Conservation (phyloP, 129 eudicot genomes). For the Rutidosis leptorrhynchoides region DNA sequence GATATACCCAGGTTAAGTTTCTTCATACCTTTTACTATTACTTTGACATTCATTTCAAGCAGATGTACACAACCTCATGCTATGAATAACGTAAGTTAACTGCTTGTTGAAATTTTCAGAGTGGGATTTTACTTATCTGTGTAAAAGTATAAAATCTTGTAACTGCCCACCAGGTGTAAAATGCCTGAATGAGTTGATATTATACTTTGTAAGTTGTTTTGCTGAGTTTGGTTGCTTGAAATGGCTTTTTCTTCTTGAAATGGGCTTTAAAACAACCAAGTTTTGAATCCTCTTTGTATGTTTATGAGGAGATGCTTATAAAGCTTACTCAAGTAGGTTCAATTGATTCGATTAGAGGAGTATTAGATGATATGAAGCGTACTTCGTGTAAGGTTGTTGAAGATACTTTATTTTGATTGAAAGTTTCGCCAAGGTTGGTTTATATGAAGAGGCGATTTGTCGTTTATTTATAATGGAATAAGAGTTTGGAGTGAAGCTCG, state of each 20-base stretch:
- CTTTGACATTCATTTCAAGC: neutral
- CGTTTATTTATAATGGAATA: conserved; percentile 71
- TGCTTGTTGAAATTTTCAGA: conserved; percentile 10
- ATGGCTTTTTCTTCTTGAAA: conserved; percentile 67
- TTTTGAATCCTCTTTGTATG: conserved; percentile 51
- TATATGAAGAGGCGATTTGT: conserved; percentile 75
- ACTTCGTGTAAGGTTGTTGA: conserved; percentile 46
- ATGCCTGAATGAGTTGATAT: conserved; percentile 15
- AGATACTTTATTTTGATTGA: conserved; percentile 66
- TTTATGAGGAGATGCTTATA: conserved; percentile 62
- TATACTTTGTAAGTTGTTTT: conserved; percentile 26
- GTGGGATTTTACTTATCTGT: neutral
- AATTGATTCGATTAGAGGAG: conserved; percentile 48
- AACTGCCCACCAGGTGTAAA: conserved; percentile 12
- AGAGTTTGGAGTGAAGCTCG: conserved; percentile 60
- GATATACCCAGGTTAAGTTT: neutral
- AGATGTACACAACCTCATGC: neutral
- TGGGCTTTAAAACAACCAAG: conserved; percentile 73
- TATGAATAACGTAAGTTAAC: conserved; percentile 15
- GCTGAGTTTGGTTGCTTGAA: conserved; percentile 38
- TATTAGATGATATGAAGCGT: conserved; percentile 65
- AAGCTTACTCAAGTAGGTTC: conserved; percentile 71
- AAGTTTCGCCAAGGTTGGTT: conserved; percentile 45
- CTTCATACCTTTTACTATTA: conserved; percentile 22
- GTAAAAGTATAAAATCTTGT: conserved; percentile 4